A percentile compares a stretch with the other conserved stretches of the same genome.
These are phyloP conservation scores for Wallacemonas sp. DNA, from an alignment of 208 protist species.

Conservation along the genomic window DNA sequence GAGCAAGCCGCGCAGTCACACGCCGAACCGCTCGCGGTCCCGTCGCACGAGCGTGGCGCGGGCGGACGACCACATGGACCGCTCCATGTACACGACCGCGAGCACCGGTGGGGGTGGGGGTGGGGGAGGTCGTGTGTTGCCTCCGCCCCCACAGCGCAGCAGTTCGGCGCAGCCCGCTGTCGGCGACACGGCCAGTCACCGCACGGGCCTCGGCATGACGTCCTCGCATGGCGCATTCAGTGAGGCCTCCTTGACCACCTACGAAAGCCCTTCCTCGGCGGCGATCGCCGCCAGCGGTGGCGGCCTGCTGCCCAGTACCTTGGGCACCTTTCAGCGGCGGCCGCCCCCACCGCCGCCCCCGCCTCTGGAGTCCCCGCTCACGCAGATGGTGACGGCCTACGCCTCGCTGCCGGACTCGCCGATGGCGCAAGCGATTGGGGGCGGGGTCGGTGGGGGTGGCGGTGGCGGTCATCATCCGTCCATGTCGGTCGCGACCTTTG, in stretches of 20 bases:
- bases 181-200: background rate
- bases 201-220: background rate
- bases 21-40: background rate
- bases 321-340: background rate
- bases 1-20: conserved; percentile 4
- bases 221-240: conserved; percentile 5
- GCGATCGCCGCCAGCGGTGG: background rate
- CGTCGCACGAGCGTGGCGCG: background rate
- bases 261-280: background rate
- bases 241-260: background rate
- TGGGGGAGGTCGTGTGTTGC: background rate
- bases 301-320: background rate
- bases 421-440: background rate
- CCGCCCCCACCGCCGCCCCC: conserved; percentile 2
- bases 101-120: background rate
- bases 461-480: conserved; percentile 1
- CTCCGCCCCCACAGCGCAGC: conserved; percentile 6
- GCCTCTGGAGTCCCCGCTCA: background rate
- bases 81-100: background rate
- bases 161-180: conserved; percentile 5
- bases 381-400: background rate
- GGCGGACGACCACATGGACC: conserved; percentile 1
- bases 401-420: conserved; percentile 4
- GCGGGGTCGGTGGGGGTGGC: no score
- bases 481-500: background rate